Percentiles rank a stretch among this genome's conserved stretches.
phyloP scores from a whole-genome alignment of 768 basidiomycete species.

The Rhodocollybia butyracea region DNA sequence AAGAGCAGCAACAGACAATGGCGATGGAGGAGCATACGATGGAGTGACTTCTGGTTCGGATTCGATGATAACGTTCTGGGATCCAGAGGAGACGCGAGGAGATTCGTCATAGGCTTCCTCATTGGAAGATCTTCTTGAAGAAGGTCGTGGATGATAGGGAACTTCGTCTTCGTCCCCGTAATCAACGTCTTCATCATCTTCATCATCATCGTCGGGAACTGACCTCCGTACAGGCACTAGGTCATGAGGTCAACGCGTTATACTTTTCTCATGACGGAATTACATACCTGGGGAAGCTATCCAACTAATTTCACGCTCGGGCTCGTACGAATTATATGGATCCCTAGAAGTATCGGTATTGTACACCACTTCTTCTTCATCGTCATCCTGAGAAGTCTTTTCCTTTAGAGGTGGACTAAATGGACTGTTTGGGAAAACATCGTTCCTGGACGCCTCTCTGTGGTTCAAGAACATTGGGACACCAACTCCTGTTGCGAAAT shows the following conservation, averaged over 20 bases:
- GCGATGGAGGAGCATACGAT: constrained; percentile 43
- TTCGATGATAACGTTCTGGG: constrained; percentile 62
- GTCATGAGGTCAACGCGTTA: background rate
- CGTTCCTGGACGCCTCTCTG: constrained; percentile 52
- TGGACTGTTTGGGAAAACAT: constrained; percentile 64
- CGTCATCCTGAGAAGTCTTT: constrained; percentile 52
- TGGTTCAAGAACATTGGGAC: constrained; percentile 49
- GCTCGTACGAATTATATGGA: constrained; percentile 51
- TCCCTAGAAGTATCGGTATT: background rate
- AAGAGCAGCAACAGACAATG: constrained; percentile 44
- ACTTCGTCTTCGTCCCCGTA: constrained; percentile 33
- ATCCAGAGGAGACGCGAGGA: constrained; percentile 53
- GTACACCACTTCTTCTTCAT: constrained; percentile 67
- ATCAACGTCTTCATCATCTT: constrained; percentile 42
- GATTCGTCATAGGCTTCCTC: constrained; percentile 51
- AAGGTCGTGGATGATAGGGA: constrained; percentile 44
- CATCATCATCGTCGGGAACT: constrained; percentile 54
- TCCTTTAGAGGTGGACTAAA: constrained; percentile 73
- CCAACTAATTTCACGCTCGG: constrained; percentile 69
- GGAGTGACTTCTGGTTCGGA: constrained; percentile 52
- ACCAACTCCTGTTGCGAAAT: constrained; percentile 38
- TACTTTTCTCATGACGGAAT: constrained; percentile 4
- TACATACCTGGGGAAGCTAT: constrained; percentile 66
- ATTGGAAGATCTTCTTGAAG: constrained; percentile 46
- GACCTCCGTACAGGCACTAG: constrained; percentile 63